These are phyloP conservation scores for Aspergillus pseudoglaucus DNA, from an alignment of 2,329 filamentous ascomycete genomes.

Conservation along the genomic window DNA sequence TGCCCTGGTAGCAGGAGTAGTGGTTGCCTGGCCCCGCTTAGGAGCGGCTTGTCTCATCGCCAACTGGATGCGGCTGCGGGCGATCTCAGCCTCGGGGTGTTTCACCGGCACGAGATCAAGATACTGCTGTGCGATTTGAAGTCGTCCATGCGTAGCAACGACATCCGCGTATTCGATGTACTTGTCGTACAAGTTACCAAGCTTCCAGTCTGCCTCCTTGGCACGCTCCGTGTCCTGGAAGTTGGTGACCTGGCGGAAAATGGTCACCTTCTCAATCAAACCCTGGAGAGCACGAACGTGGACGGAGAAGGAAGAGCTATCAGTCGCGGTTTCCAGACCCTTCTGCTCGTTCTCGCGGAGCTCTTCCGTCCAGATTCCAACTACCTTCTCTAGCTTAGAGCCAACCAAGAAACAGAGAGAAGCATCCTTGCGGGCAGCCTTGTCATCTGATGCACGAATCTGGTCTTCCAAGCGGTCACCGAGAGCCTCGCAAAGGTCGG, in stretches of 20 bases:
- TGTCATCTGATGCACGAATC: conserved; percentile 49
- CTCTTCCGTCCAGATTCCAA: conserved; percentile 87
- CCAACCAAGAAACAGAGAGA: conserved; percentile 95
- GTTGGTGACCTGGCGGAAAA: conserved; percentile 90
- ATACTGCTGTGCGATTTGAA: conserved; percentile 83
- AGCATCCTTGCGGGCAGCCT: conserved; percentile 68
- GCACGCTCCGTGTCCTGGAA: conserved; percentile 73
- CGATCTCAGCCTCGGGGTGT: conserved; percentile 81
- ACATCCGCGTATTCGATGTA: conserved; percentile 97
- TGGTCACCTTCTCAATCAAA: conserved; percentile 96
- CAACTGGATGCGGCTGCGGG: conserved; percentile 75
- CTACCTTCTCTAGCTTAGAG: conserved; percentile 95
- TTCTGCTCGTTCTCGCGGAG: conserved; percentile 76
- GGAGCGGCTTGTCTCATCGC: conserved; percentile 62
- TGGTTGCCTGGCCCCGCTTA: conserved; percentile 37
- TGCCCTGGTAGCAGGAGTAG: conserved; percentile 32
- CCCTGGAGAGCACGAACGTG: conserved; percentile 83
- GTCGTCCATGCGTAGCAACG: conserved; percentile 78
- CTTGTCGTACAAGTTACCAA: conserved; percentile 81
- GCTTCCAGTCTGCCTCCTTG: conserved; percentile 76
- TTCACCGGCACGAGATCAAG: conserved; percentile 75
- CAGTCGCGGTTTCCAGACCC: conserved; percentile 60
- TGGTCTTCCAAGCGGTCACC: conserved; percentile 82
- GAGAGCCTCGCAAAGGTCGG: conserved; percentile 88
- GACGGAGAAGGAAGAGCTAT: conserved; percentile 81